A percentile compares a stretch with the other conserved stretches of the same genome.
phyloP scores from a whole-genome alignment of 176 grass and related monocot genomes.

The Phragmites australis region DNA sequence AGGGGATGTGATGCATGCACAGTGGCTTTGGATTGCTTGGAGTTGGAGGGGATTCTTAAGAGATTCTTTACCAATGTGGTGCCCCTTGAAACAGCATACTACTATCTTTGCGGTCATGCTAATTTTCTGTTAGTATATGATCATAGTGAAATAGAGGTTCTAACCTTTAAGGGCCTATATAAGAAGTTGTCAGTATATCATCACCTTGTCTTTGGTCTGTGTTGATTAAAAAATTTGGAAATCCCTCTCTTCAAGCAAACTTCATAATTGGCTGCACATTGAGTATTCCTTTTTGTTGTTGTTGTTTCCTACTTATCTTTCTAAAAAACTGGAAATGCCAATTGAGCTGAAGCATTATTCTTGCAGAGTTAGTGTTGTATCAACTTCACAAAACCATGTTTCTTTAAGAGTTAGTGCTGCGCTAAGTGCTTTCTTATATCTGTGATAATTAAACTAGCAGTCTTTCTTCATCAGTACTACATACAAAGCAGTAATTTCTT shows the following conservation, averaged over 20 bases:
- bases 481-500: background rate
- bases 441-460: background rate
- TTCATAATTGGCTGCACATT: background rate
- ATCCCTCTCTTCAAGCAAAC: background rate
- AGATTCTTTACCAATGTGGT: background rate
- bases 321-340: background rate
- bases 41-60: background rate
- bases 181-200: background rate
- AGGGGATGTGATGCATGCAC: background rate
- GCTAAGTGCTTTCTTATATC: background rate
- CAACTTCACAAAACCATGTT: background rate
- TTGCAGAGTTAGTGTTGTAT: background rate
- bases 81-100: background rate
- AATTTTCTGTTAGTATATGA: background rate
- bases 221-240: background rate
- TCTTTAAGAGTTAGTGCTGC: background rate
- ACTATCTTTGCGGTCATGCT: background rate
- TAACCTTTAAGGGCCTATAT: background rate
- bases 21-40: constrained; percentile 12
- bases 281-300: background rate
- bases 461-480: background rate
- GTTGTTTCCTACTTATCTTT: background rate
- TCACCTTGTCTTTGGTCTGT: background rate
- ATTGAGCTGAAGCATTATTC: background rate
- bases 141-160: background rate